These are phyloP conservation scores for Metschnikowia henanensis DNA, from an alignment of 805 yeast genomes.

Conservation along the genomic window DNA sequence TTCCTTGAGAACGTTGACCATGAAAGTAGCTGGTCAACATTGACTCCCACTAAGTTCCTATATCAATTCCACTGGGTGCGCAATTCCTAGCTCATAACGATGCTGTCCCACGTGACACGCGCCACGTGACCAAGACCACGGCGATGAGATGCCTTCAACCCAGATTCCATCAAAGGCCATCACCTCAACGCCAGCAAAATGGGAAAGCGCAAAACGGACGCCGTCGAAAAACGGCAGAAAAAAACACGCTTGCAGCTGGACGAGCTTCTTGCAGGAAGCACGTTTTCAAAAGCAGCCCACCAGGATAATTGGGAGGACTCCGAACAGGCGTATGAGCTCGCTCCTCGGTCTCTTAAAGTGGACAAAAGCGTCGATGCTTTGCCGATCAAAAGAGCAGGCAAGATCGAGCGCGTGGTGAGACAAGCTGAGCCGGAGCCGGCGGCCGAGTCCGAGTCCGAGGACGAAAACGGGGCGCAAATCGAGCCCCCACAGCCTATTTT, in stretches of 20 bases:
- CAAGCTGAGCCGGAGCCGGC: slow-evolving; percentile 24
- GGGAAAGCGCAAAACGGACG: slow-evolving; percentile 17
- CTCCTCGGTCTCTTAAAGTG: slow-evolving; percentile 57
- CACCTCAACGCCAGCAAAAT: slow-evolving; percentile 1
- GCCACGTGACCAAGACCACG: background rate
- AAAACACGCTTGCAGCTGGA: slow-evolving; percentile 39
- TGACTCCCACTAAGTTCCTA: no score
- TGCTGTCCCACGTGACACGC: slow-evolving; percentile 2
- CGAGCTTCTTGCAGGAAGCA: slow-evolving; percentile 35
- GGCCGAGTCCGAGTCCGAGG: slow-evolving; percentile 17
- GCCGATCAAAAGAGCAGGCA: slow-evolving; percentile 77
- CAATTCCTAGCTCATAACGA: no score
- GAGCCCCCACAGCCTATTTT: no score
- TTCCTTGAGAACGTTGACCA: no score
- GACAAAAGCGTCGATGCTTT: slow-evolving; percentile 60
- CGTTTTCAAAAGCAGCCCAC: slow-evolving; percentile 23
- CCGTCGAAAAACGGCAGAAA: slow-evolving; percentile 21
- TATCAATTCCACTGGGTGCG: no score
- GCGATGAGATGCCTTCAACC: slow-evolving; percentile 9
- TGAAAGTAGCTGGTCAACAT: no score
- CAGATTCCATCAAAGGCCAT: no score
- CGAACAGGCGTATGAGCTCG: slow-evolving; percentile 76
- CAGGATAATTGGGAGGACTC: slow-evolving; percentile 58
- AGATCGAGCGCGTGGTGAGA: slow-evolving; percentile 63
- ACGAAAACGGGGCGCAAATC: slow-evolving; percentile 13